A percentile compares a stretch with the other conserved stretches of the same genome.
Conservation (phyloP, 768 basidiomycete species). For the Kwoniella sp. region DNA sequence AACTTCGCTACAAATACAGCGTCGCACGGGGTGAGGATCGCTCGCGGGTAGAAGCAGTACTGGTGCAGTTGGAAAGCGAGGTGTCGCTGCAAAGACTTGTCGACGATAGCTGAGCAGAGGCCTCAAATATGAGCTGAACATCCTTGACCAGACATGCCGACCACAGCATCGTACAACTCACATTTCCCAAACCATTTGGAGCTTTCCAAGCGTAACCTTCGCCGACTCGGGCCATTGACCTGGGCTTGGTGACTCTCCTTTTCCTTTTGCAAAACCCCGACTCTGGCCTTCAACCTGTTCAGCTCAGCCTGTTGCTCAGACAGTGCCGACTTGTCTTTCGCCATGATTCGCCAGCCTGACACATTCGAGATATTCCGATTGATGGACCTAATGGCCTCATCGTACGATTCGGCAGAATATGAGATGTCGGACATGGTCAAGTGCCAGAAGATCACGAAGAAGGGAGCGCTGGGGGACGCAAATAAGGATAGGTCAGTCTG, state of each 20-base stretch:
- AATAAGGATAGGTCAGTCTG: slow-evolving; percentile 11
- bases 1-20: slow-evolving; percentile 92
- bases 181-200: slow-evolving; percentile 50
- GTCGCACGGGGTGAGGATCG: slow-evolving; percentile 92
- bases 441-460: slow-evolving; percentile 97
- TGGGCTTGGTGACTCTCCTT: slow-evolving; percentile 36
- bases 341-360: slow-evolving; percentile 30
- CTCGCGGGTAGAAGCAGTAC: slow-evolving; percentile 89
- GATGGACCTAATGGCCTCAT: slow-evolving; percentile 68
- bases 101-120: slow-evolving; percentile 34
- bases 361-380: slow-evolving; percentile 39
- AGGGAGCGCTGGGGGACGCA: slow-evolving; percentile 73
- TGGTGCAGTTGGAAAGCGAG: slow-evolving; percentile 60
- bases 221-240: slow-evolving; percentile 33
- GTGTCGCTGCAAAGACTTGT: slow-evolving; percentile 28
- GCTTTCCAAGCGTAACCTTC: slow-evolving; percentile 41
- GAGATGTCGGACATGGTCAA: slow-evolving; percentile 84
- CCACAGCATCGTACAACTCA: no score
- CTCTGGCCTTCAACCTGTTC: slow-evolving; percentile 33
- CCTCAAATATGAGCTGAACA: not conserved
- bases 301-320: slow-evolving; percentile 36
- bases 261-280: slow-evolving; percentile 38
- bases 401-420: slow-evolving; percentile 75
- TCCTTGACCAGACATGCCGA: not conserved
- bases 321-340: slow-evolving; percentile 16